These are phyloP conservation scores for Termitomyces sp. DNA, from an alignment of 768 basidiomycete genomes.

Conservation along the genomic window DNA sequence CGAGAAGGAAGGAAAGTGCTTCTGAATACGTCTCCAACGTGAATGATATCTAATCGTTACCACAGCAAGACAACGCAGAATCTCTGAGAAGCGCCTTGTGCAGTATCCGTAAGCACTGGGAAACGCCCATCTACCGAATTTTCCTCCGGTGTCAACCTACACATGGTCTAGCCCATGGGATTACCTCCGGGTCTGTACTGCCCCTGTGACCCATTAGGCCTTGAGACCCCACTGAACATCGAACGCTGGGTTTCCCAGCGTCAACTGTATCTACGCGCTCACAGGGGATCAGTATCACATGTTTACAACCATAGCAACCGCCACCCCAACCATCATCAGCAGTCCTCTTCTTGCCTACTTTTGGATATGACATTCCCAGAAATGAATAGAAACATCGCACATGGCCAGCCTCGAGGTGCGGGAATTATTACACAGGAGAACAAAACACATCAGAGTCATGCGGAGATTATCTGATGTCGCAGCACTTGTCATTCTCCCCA, in stretches of 20 bases:
- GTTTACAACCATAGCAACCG: slow-evolving; percentile 5
- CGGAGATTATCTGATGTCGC: neutral
- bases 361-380: neutral
- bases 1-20: neutral
- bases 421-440: neutral
- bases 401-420: neutral
- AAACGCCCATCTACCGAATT: neutral
- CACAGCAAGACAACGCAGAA: neutral
- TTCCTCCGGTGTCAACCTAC: neutral
- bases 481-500: neutral
- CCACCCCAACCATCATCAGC: neutral
- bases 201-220: neutral
- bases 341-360: neutral
- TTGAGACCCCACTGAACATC: neutral
- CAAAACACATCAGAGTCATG: neutral
- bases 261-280: neutral
- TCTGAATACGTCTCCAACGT: neutral
- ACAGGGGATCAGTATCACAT: neutral
- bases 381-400: neutral
- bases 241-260: neutral
- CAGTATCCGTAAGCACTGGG: neutral
- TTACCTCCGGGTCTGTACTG: neutral
- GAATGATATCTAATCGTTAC: neutral
- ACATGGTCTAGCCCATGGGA: neutral
- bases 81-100: neutral